These are phyloP conservation scores for Colletotrichum navitas DNA, from an alignment of 2,329 filamentous ascomycete species.

Conservation along the genomic window DNA sequence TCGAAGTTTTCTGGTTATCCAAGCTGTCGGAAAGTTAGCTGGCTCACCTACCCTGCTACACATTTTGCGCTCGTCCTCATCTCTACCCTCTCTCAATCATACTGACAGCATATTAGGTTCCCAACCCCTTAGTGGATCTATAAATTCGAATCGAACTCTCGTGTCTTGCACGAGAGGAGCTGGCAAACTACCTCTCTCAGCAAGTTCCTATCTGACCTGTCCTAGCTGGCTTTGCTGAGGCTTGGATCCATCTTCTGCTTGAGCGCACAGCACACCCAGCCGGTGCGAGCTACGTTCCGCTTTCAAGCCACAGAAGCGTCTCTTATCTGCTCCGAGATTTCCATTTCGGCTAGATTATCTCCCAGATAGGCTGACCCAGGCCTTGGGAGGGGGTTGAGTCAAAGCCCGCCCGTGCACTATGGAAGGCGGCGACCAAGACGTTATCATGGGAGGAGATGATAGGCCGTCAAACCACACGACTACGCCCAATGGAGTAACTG, in stretches of 20 bases:
- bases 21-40: not conserved
- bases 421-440: conserved; percentile 42
- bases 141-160: not conserved
- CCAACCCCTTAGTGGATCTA: not conserved
- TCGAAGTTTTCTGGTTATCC: not conserved
- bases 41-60: not conserved
- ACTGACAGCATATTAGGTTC: not conserved
- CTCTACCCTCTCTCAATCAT: not conserved
- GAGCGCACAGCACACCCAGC: not conserved
- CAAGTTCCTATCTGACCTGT: not conserved
- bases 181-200: not conserved
- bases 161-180: not conserved
- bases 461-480: conserved; percentile 58
- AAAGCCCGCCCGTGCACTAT: conserved; percentile 21
- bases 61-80: not conserved
- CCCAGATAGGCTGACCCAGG: conserved; percentile 1
- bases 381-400: conserved; percentile 15
- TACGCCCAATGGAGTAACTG: conserved; percentile 52
- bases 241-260: not conserved
- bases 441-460: conserved; percentile 58
- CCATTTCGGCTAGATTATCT: not conserved
- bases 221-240: not conserved
- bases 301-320: not conserved
- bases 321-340: not conserved
- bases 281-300: not conserved